Evolutionary conservation across 1,284 basidiomycete genomes (phyloP).

Genomic region (Apiotrichum laibachii): DNA sequence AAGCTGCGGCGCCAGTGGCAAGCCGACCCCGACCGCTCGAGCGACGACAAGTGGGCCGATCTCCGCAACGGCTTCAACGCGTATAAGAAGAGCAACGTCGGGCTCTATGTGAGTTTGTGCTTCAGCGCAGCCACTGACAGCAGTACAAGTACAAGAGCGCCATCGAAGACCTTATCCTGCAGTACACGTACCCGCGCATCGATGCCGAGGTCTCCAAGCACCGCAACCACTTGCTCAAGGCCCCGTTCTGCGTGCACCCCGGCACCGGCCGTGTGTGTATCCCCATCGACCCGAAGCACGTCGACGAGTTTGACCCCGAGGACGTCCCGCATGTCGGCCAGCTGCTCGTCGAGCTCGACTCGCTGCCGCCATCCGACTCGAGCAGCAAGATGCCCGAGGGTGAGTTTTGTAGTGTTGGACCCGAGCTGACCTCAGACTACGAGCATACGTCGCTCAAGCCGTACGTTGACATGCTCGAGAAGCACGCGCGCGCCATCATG

Average conservation of each 20-base stretch:
- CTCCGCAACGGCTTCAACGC: conserved; percentile 47
- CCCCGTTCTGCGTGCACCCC: conserved; percentile 95
- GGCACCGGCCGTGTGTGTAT: conserved; percentile 93
- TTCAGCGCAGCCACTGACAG: neutral
- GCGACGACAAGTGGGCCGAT: conserved; percentile 71
- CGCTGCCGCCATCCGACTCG: conserved; percentile 9
- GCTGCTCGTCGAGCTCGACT: conserved; percentile 71
- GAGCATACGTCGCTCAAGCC: conserved; percentile 65
- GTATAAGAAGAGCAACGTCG: neutral
- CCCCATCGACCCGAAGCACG: conserved; percentile 72
- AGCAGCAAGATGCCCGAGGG: conserved; percentile 15
- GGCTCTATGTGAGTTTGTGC: neutral
- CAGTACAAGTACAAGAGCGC: conserved; percentile 51
- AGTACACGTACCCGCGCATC: conserved; percentile 94
- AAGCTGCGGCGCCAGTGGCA: conserved; percentile 65
- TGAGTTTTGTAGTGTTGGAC: neutral
- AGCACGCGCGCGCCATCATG: conserved; percentile 59
- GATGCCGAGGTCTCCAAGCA: conserved; percentile 97
- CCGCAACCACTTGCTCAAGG: conserved; percentile 95
- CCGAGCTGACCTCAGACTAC: conserved; percentile 46
- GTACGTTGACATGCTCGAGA: conserved; percentile 86
- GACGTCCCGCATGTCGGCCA: conserved; percentile 80
- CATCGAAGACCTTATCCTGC: conserved; percentile 82
- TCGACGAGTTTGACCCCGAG: conserved; percentile 84
- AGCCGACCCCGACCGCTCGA: conserved; percentile 58